These are phyloP conservation scores for Nicotiana undulata DNA, from an alignment of 257 asterid genomes.

Conservation along the genomic window DNA sequence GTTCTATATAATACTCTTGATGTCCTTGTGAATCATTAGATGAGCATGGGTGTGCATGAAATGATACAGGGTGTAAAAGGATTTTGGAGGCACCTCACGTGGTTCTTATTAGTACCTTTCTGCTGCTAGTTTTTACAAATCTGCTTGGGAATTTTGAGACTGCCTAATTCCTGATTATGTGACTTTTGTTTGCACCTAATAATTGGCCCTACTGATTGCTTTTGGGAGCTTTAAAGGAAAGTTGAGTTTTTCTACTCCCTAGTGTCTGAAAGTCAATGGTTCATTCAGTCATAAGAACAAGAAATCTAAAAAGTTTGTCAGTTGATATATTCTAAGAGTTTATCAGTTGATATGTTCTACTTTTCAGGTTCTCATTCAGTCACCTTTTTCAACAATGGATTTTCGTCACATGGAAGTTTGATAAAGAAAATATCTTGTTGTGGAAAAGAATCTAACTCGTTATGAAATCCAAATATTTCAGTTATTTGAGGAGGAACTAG, in stretches of 20 bases:
- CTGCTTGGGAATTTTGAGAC: neutral
- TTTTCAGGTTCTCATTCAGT: neutral
- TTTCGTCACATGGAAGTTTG: neutral
- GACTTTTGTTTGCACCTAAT: neutral
- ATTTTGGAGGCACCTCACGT: neutral
- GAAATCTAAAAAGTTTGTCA: neutral
- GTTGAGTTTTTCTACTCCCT: neutral
- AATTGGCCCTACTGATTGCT: neutral
- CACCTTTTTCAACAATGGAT: neutral
- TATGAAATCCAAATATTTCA: neutral
- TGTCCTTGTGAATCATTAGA: neutral
- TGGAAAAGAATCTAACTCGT: neutral
- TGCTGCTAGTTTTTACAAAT: neutral
- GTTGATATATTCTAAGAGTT: neutral
- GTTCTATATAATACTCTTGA: neutral
- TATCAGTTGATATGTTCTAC: neutral
- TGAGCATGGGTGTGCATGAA: neutral
- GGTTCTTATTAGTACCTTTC: neutral
- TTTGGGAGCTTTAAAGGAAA: neutral
- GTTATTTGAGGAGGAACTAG: neutral
- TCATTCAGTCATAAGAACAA: neutral
- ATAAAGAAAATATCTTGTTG: neutral
- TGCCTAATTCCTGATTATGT: neutral
- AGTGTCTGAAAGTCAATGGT: neutral
- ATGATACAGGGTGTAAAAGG: neutral